Evolutionary conservation across 345 rosid genomes (phyloP), one percentile per base, ranked within the genome.

Genomic region (Brassica napus): DNA sequence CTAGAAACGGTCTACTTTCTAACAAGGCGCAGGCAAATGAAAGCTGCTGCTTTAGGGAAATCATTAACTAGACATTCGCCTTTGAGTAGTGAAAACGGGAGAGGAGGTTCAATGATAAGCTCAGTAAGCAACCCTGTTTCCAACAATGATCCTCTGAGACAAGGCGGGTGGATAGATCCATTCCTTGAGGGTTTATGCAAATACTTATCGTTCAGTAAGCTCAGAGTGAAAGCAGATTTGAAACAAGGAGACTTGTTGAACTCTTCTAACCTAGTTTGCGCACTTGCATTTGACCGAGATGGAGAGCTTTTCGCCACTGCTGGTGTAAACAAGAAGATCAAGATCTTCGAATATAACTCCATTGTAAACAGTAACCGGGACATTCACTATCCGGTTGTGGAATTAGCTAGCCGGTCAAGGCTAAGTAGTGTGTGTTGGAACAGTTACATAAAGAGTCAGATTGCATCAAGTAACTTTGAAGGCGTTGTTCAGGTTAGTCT

Each of bases 401-500:
- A 95, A 85, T 83, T 95, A 89, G 89, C 87, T 30, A 77, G 96
- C 74, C 82, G 90, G 44, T 91, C 99, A 23, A 95, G 84, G 83
- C 84, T 95, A 52, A 95, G 99, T 88, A 84, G 94, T 75, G 63
- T 91, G 62, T 90, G 99, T 82, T 95, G 97, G 98, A 95, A 91
- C 80, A 89, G 86, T 68, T 95, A 95, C 81, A 93, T 93, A 49
- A 93, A 93, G 82, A 90, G 94, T 80, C 98, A 91, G 79, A 85
- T 95, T 78, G 98, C 97, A 58, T 93, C 97, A n/a, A 95, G 99
- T 75, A 95, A 95, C 87, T 91, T 95, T 69, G 98, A 95, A 80
- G 99, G 99, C 11, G 91, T 90, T 26, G 97, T 95, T 77, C 98
- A 95, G 97, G 99, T 91, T 78, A 30, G 87, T 42, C 86, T 44